Conservation (phyloP, 352 stramenopile species). For the Phytophthora litchii region DNA sequence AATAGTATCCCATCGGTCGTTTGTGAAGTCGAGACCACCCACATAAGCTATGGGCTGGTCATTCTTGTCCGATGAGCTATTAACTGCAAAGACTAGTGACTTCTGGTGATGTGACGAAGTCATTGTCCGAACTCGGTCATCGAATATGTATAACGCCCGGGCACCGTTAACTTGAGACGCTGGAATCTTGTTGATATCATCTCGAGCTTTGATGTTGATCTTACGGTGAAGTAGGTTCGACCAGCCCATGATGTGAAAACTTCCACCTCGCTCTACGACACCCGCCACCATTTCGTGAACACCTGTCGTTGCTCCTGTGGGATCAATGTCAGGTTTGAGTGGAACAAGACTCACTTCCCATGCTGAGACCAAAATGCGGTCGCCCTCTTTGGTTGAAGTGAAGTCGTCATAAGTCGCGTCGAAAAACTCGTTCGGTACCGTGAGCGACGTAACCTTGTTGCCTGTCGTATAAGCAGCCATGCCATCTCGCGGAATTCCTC, state of each 20-base stretch:
- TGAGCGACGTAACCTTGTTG: slow-evolving; percentile 48
- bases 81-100: slow-evolving; percentile 33
- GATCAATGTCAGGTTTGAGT: slow-evolving; percentile 36
- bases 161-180: slow-evolving; percentile 19
- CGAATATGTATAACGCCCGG: slow-evolving; percentile 41
- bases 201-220: slow-evolving; percentile 38
- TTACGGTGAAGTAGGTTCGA: slow-evolving; percentile 45
- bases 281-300: slow-evolving; percentile 41
- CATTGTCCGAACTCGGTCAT: slow-evolving; percentile 45
- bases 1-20: slow-evolving; percentile 66
- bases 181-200: slow-evolving; percentile 44
- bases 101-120: slow-evolving; percentile 61
- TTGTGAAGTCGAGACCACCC: slow-evolving; percentile 52
- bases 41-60: slow-evolving; percentile 47
- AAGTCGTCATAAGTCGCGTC: slow-evolving; percentile 47
- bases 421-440: slow-evolving; percentile 49
- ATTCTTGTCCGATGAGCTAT: slow-evolving; percentile 1
- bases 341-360: slow-evolving; percentile 56
- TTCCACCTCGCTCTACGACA: slow-evolving; percentile 36
- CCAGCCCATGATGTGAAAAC: slow-evolving; percentile 54
- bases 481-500: slow-evolving; percentile 38
- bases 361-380: slow-evolving; percentile 43
- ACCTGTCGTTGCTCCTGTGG: slow-evolving; percentile 24
- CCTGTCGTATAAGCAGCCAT: slow-evolving; percentile 35
- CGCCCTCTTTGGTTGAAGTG: slow-evolving; percentile 12